Evolutionary conservation across 495 filamentous ascomycete genomes (phyloP), one percentile per base, ranked within the genome.

Genomic region (Talaromyces adpressus): DNA sequence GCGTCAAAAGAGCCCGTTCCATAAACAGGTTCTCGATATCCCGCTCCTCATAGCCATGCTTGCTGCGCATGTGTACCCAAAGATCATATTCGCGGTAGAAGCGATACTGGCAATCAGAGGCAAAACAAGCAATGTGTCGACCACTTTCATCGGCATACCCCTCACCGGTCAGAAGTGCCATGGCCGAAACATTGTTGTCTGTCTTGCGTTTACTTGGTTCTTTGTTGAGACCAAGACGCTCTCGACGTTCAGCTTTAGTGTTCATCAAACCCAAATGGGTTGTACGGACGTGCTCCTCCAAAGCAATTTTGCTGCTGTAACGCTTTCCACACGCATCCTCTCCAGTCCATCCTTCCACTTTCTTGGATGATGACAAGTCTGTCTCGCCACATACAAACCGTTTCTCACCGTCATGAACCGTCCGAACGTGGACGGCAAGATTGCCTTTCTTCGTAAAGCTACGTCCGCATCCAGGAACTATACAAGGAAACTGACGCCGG

Each of bases 201-300:
- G 14, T 49, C 63, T 20, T 66, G 16, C 57, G 14, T 59, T 65
- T 58, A 9, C 63, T 65, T 51, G 64, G 65, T 22, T 70, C 70
- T 36, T 72, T 70, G 14, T 68, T 67, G 8, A 70, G 62, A 6
- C 75, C 70, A 36, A 76, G 70, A 62, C 78, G 72, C 56, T 72
- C 75, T 57, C 69, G 76, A 12, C 79, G 77, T 54, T 77, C 75
- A 2, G 77, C 77, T 71, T 79, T 79, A 59, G 75, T 67, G 53
- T 77, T 78, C 39, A 66, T 67, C 49, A 85, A 76, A 4, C 86
- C 85, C 39, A 94, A 69, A 71, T 97, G 92, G 0, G 87, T 75
- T 9, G 84, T 90, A 22, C 90, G 86, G 45, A 95, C 81, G 66
- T 97, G 92, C 54, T 91, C 88, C 73, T 92, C 89, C 0, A 97